Evolutionary conservation across 2,329 filamentous ascomycete species (phyloP), one percentile per base, ranked within the genome.

Genomic region (Cordyceps tenuipes): DNA sequence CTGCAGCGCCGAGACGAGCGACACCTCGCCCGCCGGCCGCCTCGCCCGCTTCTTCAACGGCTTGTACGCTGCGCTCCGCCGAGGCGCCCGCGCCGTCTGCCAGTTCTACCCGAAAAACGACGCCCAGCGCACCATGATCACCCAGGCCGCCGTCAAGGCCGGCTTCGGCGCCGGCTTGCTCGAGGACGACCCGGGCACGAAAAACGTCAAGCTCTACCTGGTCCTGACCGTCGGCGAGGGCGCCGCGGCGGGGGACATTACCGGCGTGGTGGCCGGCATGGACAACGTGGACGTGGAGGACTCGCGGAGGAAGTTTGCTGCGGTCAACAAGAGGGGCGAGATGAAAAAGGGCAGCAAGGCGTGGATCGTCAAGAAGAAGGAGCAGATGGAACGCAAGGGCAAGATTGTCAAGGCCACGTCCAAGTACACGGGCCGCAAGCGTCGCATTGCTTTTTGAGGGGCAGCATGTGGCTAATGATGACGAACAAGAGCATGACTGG

Each of bases 61-160:
- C 0, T 75, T 99, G 1, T 99, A 97, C 74, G 89, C 91, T 0
- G 86, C 86, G 62, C 76, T 99, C 63, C 85, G 86, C 64, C 80
- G 94, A 21, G 94, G 94, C 6, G 94, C 91, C 1, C 82, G 91
- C 43, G 94, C 94, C 0, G 93, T 97, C 15, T 96, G 92, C 71
- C 94, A 99, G 70, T 99, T 99, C 73, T 99, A 99, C 72, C 94
- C 94, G 3, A 96, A 96, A 76, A 97, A 99, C 72, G 89, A 95
- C 66, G 80, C 84, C 63, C 94, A 99, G 76, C 84, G 92, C 69
- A 85, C 83, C 69, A 96, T 99, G 92, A 96, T 99, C 66, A 90
- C 87, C 56, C 82, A 84, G 62, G 94, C 94, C 0, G 94, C 94
- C 0, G 88, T 97, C 63, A 91, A 89, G 70, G 94, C 94, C 1